Base-by-base conservation (phyloP, 2,329 filamentous ascomycete genomes). In the Sporothrix luriei region DNA sequence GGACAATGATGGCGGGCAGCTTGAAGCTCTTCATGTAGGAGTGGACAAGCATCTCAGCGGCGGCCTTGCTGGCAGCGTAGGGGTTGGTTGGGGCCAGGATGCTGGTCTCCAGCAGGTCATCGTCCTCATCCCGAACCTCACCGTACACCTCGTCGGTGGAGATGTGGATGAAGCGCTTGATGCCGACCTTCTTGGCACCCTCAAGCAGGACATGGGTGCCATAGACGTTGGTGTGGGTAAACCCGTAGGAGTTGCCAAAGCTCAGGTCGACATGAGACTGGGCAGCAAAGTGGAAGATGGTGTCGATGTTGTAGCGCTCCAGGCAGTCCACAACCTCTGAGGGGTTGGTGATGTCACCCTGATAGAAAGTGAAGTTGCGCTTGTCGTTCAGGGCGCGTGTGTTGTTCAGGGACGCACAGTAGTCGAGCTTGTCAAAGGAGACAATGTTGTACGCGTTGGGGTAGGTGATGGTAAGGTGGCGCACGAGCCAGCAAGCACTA, bases 81-180 rank as follows among this genome's bases (percentile, higher is more conserved):
- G 92, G 92, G 75, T 94, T 95, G 24, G 91, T 94, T 0, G 92
- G 92, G 0, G 89, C 88, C 46, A 94, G 83, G 73, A 91, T 87
- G 79, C 90, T 91, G 19, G 87, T 87, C 80, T 94, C 91, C 54
- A 89, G 81, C 73, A 92, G 79, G 75, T 92, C 91, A 71, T 90
- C 89, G 3, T 88, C 88, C 48, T 88, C 90, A 66, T 90, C 87
- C 71, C 87, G 87, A 71, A 92, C 90, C 77, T 94, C 91, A 54
- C 92, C 92, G 74, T 94, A 94, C 1, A 94, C 92, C 80, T 94
- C 92, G 77, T 95, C 92, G 1, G 92, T 94, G 11, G 90, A 93
- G 72, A 94, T 88, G 78, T 94, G 91, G 75, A 94, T 89, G 78
- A 94, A 94, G 64, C 89, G 85, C 74, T 84, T 87, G 76, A 94